Percentiles rank a stretch among this genome's conserved stretches.
These are phyloP conservation scores for Colletotrichum abscissum DNA, from an alignment of 2,329 filamentous ascomycete genomes.

Conservation along the genomic window DNA sequence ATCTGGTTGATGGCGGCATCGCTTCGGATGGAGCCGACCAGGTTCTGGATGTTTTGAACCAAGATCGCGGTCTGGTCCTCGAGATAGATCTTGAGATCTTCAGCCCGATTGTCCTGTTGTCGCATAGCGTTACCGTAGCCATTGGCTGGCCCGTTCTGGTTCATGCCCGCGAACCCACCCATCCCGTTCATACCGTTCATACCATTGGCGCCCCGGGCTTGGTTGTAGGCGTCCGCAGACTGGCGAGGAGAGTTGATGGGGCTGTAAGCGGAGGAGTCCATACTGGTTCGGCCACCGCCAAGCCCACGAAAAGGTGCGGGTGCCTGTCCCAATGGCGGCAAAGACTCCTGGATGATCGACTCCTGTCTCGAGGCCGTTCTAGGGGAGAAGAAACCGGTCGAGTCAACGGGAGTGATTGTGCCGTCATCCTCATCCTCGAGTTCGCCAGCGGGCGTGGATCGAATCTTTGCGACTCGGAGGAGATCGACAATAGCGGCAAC, in stretches of 20 bases:
- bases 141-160: constrained; percentile 50
- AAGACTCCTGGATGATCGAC: constrained; percentile 40
- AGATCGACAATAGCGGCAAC: constrained; percentile 88
- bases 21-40: constrained; percentile 78
- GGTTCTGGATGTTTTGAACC: constrained; percentile 83
- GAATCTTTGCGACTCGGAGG: constrained; percentile 85
- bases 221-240: constrained; percentile 59
- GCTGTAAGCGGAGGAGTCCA: constrained; percentile 80
- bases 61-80: constrained; percentile 85
- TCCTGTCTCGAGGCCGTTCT: constrained; percentile 55
- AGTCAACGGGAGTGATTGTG: constrained; percentile 73
- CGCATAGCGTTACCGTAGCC: constrained; percentile 50
- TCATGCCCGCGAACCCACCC: constrained; percentile 47
- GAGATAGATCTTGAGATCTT: constrained; percentile 76
- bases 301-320: constrained; percentile 70
- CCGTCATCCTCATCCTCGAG: constrained; percentile 82
- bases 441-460: constrained; percentile 78
- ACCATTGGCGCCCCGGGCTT: constrained; percentile 44
- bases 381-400: constrained; percentile 75
- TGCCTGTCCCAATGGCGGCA: constrained; percentile 55
- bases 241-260: constrained; percentile 76
- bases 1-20: constrained; percentile 74
- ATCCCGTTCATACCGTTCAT: constrained; percentile 49
- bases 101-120: constrained; percentile 53
- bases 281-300: constrained; percentile 67